These are phyloP conservation scores for Neoarthrinium moseri DNA, from an alignment of 2,329 filamentous ascomycete species.

Conservation along the genomic window DNA sequence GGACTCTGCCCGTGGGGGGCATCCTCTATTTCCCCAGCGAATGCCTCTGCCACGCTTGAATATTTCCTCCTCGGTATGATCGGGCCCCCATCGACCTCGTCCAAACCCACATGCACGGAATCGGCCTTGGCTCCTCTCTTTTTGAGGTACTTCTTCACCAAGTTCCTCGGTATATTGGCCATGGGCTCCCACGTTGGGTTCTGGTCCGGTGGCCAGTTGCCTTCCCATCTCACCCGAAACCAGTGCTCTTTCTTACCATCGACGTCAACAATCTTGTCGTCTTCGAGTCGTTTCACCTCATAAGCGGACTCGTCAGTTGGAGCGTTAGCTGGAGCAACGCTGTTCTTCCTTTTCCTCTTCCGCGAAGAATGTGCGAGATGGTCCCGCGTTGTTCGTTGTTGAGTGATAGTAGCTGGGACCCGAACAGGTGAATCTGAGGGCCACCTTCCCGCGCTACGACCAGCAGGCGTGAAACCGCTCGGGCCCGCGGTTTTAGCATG, in stretches of 20 bases:
- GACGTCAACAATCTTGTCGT: constrained; percentile 35
- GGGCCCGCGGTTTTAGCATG: not conserved
- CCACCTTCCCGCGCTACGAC: constrained; percentile 17
- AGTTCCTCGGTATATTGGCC: constrained; percentile 41
- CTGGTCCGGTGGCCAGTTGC: constrained; percentile 53
- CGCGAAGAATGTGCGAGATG: constrained; percentile 2
- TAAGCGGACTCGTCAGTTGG: constrained; percentile 29
- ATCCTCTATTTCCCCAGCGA: constrained; percentile 22
- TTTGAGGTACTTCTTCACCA: constrained; percentile 42
- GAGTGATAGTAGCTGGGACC: not conserved
- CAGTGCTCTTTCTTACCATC: constrained; percentile 35
- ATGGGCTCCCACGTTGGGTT: constrained; percentile 60
- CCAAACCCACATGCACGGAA: not conserved
- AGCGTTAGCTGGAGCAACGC: constrained; percentile 18
- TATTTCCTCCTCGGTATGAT: constrained; percentile 24
- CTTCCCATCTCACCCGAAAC: constrained; percentile 56
- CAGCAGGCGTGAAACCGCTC: constrained; percentile 26
- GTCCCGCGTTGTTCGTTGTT: not conserved
- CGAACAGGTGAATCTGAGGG: not conserved
- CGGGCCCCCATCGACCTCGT: constrained; percentile 20
- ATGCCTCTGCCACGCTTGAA: constrained; percentile 33
- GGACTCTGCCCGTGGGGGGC: not conserved
- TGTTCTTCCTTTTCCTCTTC: constrained; percentile 10
- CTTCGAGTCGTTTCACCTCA: constrained; percentile 45
- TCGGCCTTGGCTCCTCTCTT: constrained; percentile 21